Conservation (phyloP, 495 filamentous ascomycete genomes). For the Peziza echinospora region DNA sequence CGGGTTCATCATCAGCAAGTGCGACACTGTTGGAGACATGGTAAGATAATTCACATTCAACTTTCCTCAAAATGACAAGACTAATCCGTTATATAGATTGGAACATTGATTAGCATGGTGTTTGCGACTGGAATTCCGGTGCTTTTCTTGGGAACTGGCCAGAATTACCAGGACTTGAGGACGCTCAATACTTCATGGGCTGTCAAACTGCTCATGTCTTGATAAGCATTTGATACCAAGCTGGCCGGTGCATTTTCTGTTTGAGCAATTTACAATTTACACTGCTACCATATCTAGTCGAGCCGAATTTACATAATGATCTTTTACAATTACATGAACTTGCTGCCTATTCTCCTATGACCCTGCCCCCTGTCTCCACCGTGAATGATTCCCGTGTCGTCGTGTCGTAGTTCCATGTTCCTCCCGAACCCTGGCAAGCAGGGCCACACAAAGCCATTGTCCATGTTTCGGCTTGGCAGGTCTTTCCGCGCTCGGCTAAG, state of each 20-base stretch:
- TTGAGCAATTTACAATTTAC: no score
- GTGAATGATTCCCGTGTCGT: no score
- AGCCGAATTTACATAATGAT: no score
- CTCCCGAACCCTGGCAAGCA: no score
- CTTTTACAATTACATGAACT: no score
- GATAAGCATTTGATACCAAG: no score
- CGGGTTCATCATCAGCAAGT: conserved; percentile 96
- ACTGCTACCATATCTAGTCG: no score
- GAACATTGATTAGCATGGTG: conserved; percentile 89
- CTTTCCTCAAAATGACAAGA: neutral
- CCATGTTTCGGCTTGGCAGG: conserved; percentile 35
- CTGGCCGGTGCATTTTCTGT: no score
- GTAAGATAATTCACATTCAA: conserved; percentile 26
- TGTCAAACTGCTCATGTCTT: conserved; percentile 53
- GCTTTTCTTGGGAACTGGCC: conserved; percentile 79
- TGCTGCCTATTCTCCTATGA: no score
- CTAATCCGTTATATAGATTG: conserved; percentile 21
- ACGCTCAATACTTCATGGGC: conserved; percentile 86
- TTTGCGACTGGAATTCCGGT: conserved; percentile 93
- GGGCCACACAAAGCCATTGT: no score
- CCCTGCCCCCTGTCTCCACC: no score
- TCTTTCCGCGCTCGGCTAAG: neutral
- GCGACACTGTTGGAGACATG: conserved; percentile 98
- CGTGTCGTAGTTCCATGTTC: no score
- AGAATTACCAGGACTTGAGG: conserved; percentile 90